Conservation (phyloP, 805 yeast species). For the Yamadazyma paraphyllophila region DNA sequence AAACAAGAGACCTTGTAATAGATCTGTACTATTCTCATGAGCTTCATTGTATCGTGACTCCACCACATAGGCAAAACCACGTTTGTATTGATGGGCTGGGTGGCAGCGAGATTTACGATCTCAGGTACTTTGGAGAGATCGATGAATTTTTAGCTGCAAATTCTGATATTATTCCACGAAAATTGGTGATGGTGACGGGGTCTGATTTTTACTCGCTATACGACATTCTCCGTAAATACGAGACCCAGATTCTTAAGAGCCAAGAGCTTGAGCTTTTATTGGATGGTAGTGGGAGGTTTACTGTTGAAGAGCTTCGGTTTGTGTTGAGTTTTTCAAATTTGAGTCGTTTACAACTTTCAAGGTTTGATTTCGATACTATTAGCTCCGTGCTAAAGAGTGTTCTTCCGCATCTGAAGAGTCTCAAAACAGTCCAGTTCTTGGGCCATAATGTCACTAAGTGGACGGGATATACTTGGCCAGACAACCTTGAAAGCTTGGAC, state of each 20-base stretch:
- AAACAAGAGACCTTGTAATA: constrained; percentile 22
- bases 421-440: constrained; percentile 29
- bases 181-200: constrained; percentile 27
- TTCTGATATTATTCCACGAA: constrained; percentile 27
- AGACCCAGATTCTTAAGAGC: constrained; percentile 15
- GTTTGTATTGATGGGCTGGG: constrained; percentile 8
- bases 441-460: constrained; percentile 33
- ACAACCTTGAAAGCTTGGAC: constrained; percentile 26
- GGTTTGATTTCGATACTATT: constrained; percentile 18
- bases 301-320: constrained; percentile 15
- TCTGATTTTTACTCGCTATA: constrained; percentile 29
- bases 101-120: constrained; percentile 13
- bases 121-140: constrained; percentile 28
- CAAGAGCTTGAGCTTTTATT: constrained; percentile 26
- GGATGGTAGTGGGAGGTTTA: constrained; percentile 25
- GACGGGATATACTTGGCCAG: constrained; percentile 27
- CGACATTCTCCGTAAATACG: constrained; percentile 21
- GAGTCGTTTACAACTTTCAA: constrained; percentile 28
- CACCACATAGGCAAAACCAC: constrained; percentile 15
- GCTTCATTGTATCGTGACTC: constrained; percentile 32
- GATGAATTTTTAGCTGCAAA: constrained; percentile 30
- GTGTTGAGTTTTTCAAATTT: constrained; percentile 26
- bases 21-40: constrained; percentile 28
- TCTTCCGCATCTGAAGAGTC: constrained; percentile 12
- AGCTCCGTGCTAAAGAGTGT: constrained; percentile 1